Base-by-base conservation (phyloP, 495 filamentous ascomycete genomes). In the Neurospora intermedia region DNA sequence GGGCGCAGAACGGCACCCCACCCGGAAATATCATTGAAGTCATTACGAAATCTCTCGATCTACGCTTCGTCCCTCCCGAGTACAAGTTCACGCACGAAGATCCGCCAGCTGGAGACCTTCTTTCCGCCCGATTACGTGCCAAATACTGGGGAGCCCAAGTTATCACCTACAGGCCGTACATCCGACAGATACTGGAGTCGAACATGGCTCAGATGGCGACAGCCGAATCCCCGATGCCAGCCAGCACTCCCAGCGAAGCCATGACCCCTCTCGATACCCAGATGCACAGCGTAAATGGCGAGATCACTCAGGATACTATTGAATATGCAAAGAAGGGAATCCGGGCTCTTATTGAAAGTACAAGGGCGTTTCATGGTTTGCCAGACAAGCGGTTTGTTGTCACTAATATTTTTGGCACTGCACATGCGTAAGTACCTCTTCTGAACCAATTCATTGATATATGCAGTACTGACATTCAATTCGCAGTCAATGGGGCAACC, bases 111-210 rank as follows among this genome's bases (percentile, higher is more conserved):
- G 75, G 73, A 3, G 91, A 97, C 40, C 96, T 99, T 72, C 90
- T 97, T 31, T 85, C 87, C 8, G 95, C 96, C 20, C 89, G 96
- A 6, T 86, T 98, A 69, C 89, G 96, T 39, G 96, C 93, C 7
- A 99, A 99, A 77, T 98, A 95, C 81, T 98, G 93, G 82, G 96
- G 96, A 31, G 95, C 94, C 0, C 87, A 89, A 54, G 94, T 97
- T 69, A 94, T 99, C 78, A 94, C 96, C 18, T 91, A 95, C 78
- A 87, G 96, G 43, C 93, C 92, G 3, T 92, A 96, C 74, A 81
- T 99, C 80, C 89, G 77, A 84, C 87, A 72, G 81, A 95, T 79
- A 81, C 92, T 86, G 75, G 83, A 82, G 78, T 71, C 81, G 81
- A 76, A 83, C 78, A 62, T 80, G 18, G 76, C 77, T 59, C 78